Conservation (phyloP, 2,329 filamentous ascomycete species). For the Chaetomium sp. region DNA sequence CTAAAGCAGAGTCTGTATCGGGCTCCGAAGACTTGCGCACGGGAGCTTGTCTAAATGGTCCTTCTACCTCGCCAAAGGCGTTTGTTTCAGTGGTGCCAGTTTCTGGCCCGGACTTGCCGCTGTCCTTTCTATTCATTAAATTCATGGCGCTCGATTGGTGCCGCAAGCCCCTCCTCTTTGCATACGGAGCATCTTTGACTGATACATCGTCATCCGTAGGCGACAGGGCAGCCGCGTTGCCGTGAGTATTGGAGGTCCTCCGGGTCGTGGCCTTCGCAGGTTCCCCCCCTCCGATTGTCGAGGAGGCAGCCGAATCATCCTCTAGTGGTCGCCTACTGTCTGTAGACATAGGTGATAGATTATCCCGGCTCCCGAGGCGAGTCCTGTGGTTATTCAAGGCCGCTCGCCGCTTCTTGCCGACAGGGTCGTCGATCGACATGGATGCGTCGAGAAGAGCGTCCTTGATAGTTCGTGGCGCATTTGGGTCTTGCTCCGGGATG, state of each 20-base stretch:
- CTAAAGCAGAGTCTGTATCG: slow-evolving; percentile 38
- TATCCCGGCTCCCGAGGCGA: slow-evolving; percentile 45
- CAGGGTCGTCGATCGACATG: slow-evolving; percentile 75
- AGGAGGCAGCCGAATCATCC: slow-evolving; percentile 35
- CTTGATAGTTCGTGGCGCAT: slow-evolving; percentile 73
- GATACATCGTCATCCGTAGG: slow-evolving; percentile 37
- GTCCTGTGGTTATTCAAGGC: slow-evolving; percentile 55
- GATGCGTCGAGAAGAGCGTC: slow-evolving; percentile 92
- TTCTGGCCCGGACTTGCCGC: slow-evolving; percentile 59
- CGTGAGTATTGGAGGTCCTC: slow-evolving; percentile 40
- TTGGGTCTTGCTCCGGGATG: slow-evolving; percentile 42
- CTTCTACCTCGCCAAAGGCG: slow-evolving; percentile 62
- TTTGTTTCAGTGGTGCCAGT: slow-evolving; percentile 62
- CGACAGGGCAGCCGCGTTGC: slow-evolving; percentile 29
- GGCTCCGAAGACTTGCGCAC: slow-evolving; percentile 40
- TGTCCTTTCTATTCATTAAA: slow-evolving; percentile 61
- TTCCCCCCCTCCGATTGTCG: slow-evolving; percentile 36
- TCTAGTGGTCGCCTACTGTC: slow-evolving; percentile 40
- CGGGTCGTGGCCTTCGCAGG: slow-evolving; percentile 45
- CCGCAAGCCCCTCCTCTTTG: slow-evolving; percentile 51
- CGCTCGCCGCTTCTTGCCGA: slow-evolving; percentile 55
- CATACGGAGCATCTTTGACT: slow-evolving; percentile 46
- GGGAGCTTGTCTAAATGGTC: slow-evolving; percentile 51
- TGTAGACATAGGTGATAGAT: slow-evolving; percentile 45
- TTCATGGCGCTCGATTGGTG: slow-evolving; percentile 62